A percentile compares a stretch with the other conserved stretches of the same genome.
Evolutionary conservation across 2,329 filamentous ascomycete genomes (phyloP).

Genomic region (Hymenoscyphus occultus): DNA sequence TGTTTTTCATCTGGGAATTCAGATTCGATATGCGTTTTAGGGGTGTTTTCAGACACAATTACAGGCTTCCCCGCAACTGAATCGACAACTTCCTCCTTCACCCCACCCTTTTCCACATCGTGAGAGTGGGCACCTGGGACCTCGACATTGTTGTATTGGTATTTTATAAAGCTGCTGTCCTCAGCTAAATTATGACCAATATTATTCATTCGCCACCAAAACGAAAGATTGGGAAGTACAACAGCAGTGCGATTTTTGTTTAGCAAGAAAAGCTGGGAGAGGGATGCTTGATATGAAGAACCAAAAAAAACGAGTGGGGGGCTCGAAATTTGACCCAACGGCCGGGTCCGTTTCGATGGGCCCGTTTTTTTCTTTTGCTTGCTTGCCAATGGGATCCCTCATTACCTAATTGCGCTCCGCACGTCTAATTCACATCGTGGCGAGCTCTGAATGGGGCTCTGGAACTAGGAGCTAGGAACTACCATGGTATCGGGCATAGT

Average conservation of each 20-base stretch:
- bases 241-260: background rate
- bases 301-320: constrained; percentile 4
- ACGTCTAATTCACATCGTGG: too few species aligned
- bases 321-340: constrained; percentile 3
- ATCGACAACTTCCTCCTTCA: constrained; percentile 12
- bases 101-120: constrained; percentile 24
- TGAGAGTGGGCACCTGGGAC: constrained; percentile 4
- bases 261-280: constrained; percentile 7
- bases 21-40: constrained; percentile 15
- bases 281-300: constrained; percentile 14
- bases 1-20: constrained; percentile 14
- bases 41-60: constrained; percentile 12
- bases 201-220: constrained; percentile 36
- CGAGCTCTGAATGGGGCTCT: too few species aligned
- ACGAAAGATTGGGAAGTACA: background rate
- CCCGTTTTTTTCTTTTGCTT: background rate
- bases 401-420: too few species aligned
- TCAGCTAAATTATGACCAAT: constrained; percentile 37
- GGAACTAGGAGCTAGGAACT: too few species aligned
- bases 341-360: background rate
- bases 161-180: constrained; percentile 42
- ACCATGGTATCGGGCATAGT: too few species aligned
- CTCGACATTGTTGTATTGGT: constrained; percentile 24
- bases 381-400: background rate
- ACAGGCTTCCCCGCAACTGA: constrained; percentile 12